Evolutionary conservation across 2,329 filamentous ascomycete genomes (phyloP).

Genomic region (Aspergillus pseudoterreus): DNA sequence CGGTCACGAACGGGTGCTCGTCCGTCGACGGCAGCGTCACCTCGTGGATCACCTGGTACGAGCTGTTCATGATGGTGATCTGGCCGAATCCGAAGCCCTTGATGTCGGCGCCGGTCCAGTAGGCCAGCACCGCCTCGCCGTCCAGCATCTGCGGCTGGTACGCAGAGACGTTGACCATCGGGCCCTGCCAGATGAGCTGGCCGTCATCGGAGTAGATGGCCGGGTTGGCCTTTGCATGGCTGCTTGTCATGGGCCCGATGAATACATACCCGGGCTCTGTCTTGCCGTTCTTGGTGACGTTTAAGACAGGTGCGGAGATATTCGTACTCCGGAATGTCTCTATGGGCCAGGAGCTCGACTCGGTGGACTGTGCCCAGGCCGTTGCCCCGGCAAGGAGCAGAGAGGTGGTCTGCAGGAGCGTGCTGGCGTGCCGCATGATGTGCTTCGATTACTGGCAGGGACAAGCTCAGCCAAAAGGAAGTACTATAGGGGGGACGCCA

Average conservation of each 20-base stretch:
- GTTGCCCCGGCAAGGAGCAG: not conserved
- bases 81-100: constrained; percentile 17
- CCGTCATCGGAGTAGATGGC: constrained; percentile 23
- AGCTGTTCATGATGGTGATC: constrained; percentile 19
- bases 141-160: constrained; percentile 19
- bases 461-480: not conserved
- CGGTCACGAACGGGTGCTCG: constrained; percentile 11
- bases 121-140: constrained; percentile 21
- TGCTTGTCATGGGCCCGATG: constrained; percentile 9
- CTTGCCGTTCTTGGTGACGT: constrained; percentile 22
- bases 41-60: constrained; percentile 20
- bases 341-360: constrained; percentile 12
- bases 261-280: constrained; percentile 23
- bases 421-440: not conserved
- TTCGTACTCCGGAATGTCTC: constrained; percentile 15
- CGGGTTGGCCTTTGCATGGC: constrained; percentile 6
- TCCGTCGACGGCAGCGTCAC: constrained; percentile 12
- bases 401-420: not conserved
- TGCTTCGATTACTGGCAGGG: not conserved
- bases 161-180: constrained; percentile 12
- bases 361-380: not conserved
- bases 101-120: constrained; percentile 19
- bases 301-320: constrained; percentile 13
- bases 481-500: not conserved
- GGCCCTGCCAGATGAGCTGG: constrained; percentile 24